These are phyloP conservation scores for Ambrosia artemisiifolia DNA, from an alignment of 129 eudicot species.

Conservation along the genomic window DNA sequence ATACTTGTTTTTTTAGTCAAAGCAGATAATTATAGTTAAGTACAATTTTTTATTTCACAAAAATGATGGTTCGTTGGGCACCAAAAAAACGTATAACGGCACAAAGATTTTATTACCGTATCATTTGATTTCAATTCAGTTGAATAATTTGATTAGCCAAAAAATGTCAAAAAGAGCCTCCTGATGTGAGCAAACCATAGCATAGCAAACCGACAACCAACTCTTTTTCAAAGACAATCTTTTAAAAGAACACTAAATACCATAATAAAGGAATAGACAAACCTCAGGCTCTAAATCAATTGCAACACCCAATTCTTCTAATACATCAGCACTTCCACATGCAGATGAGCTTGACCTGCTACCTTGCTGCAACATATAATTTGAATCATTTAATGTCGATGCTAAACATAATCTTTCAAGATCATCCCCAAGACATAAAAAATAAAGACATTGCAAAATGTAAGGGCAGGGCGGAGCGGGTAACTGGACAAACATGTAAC, in stretches of 20 bases:
- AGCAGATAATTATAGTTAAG: neutral
- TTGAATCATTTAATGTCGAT: conserved; percentile 2
- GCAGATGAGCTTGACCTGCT: too few relatives aligned
- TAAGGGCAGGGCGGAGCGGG: too few relatives aligned
- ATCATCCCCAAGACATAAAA: too few relatives aligned
- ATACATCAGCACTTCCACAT: conserved; percentile 61
- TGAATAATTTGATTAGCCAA: neutral
- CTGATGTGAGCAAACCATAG: neutral
- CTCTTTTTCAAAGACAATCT: conserved; percentile 1
- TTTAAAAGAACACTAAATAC: neutral
- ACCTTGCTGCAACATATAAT: too few relatives aligned
- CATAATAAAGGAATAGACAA: conserved; percentile 17
- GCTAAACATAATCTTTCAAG: conserved; percentile 10
- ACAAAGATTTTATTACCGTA: too few relatives aligned
- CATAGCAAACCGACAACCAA: neutral
- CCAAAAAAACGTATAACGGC: too few relatives aligned
- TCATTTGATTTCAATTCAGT: too few relatives aligned
- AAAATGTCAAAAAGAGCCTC: neutral
- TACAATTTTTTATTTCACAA: neutral
- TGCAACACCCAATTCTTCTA: conserved; percentile 80
- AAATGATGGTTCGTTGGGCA: neutral
- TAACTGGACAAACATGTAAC: too few relatives aligned
- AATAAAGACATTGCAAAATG: too few relatives aligned
- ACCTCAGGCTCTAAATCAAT: conserved; percentile 86
- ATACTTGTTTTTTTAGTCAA: neutral